These are phyloP conservation scores for Rhodocollybia butyracea DNA, from an alignment of 768 basidiomycete species.

Conservation along the genomic window DNA sequence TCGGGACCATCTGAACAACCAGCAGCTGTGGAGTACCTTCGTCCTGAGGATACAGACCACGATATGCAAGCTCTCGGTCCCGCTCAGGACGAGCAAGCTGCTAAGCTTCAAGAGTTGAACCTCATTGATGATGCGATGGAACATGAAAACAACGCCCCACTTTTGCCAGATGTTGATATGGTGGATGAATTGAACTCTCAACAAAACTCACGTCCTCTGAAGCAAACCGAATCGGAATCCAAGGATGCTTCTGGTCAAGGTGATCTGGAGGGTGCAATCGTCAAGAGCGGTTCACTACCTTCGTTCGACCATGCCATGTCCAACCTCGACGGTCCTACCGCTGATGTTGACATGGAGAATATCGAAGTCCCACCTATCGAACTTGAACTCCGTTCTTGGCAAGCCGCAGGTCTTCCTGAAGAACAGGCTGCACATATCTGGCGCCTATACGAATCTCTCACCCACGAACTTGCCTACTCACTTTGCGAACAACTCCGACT, in stretches of 20 bases:
- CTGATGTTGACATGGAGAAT: conserved; percentile 33
- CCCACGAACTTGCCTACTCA: conserved; percentile 84
- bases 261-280: conserved; percentile 45
- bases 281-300: conserved; percentile 26
- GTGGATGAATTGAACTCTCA: conserved; percentile 18
- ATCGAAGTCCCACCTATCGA: conserved; percentile 34
- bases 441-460: conserved; percentile 87
- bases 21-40: conserved; percentile 73
- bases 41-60: conserved; percentile 61
- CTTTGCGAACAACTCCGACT: conserved; percentile 96
- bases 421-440: conserved; percentile 73
- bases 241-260: conserved; percentile 24
- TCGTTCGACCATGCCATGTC: conserved; percentile 7
- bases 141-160: conserved; percentile 17
- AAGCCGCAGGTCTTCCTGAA: conserved; percentile 52
- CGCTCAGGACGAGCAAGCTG: conserved; percentile 78
- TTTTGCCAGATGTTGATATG: conserved; percentile 50
- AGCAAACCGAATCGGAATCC: conserved; percentile 11
- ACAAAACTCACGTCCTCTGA: conserved; percentile 17
- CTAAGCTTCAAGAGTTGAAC: conserved; percentile 77
- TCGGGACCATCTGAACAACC: conserved; percentile 29
- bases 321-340: conserved; percentile 14
- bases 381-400: conserved; percentile 57
- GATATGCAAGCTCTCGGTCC: conserved; percentile 90
- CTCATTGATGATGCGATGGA: conserved; percentile 59